A percentile compares a stretch with the other conserved stretches of the same genome.
These are phyloP conservation scores for Cicer judaicum DNA, from an alignment of 306 rosid genomes.

Conservation along the genomic window DNA sequence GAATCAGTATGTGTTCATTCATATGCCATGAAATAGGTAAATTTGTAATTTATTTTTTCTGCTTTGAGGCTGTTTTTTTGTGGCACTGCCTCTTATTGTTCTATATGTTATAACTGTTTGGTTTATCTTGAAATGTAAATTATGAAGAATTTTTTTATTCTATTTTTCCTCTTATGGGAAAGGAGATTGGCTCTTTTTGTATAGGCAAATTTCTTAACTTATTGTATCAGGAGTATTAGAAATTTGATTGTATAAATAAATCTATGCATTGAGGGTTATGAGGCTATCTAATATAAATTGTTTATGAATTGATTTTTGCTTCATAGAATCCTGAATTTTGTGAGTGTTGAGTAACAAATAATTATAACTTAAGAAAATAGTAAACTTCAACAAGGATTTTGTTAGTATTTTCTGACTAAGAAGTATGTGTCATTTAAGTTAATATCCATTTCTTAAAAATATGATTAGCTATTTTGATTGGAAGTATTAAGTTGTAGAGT, in stretches of 20 bases:
- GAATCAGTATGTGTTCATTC: slow-evolving; percentile 74
- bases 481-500: too few relatives aligned
- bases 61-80: slow-evolving; percentile 44
- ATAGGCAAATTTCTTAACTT: slow-evolving; percentile 55
- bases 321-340: too few relatives aligned
- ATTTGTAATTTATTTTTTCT: slow-evolving; percentile 23
- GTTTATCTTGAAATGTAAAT: slow-evolving; percentile 59
- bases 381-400: too few relatives aligned
- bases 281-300: too few relatives aligned
- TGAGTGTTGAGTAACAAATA: too few relatives aligned
- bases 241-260: slow-evolving; percentile 48
- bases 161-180: slow-evolving; percentile 38
- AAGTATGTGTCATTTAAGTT: too few relatives aligned
- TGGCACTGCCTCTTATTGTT: slow-evolving; percentile 40
- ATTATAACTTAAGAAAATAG: too few relatives aligned
- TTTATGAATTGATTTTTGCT: too few relatives aligned
- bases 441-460: too few relatives aligned
- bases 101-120: slow-evolving; percentile 2
- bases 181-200: slow-evolving; percentile 48
- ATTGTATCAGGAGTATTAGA: slow-evolving; percentile 49
- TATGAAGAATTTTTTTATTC: slow-evolving; percentile 64
- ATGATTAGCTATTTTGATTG: too few relatives aligned
- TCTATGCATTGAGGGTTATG: neutral
- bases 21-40: slow-evolving; percentile 65
- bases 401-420: too few relatives aligned